phyloP scores from a whole-genome alignment of 805 yeast species.

The Hanseniaspora meyeri region DNA sequence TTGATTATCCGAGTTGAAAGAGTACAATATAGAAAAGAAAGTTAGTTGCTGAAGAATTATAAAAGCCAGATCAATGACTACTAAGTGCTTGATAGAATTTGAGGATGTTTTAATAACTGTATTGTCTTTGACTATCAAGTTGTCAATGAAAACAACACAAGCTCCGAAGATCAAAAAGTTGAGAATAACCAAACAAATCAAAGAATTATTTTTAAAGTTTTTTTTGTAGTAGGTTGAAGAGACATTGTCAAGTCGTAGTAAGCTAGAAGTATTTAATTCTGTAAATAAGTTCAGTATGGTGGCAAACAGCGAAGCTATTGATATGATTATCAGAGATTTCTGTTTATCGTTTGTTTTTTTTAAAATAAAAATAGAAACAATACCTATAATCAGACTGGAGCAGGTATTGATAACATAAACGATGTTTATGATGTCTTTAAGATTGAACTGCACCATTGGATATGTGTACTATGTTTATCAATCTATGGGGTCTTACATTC shows the following conservation, averaged over 20 bases:
- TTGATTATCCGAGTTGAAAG: conserved; percentile 6
- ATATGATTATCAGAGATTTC: not conserved
- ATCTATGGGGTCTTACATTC: not conserved
- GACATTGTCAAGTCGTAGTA: not conserved
- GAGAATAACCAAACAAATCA: not conserved
- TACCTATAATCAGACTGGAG: not conserved
- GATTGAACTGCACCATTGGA: not conserved
- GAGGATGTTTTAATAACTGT: not conserved
- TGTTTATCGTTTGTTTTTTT: not conserved
- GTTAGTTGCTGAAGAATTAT: conserved; percentile 6
- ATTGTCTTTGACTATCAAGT: not conserved
- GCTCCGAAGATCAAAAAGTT: conserved; percentile 2
- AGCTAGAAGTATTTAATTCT: not conserved
- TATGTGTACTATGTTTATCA: not conserved
- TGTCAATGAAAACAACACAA: not conserved
- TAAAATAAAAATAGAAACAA: not conserved
- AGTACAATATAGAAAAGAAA: not conserved
- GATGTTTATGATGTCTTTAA: not conserved
- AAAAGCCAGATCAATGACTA: conserved; percentile 7
- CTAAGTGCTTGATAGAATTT: not conserved
- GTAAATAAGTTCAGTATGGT: not conserved
- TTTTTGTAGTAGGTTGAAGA: not conserved
- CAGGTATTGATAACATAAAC: not conserved
- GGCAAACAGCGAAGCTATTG: not conserved
- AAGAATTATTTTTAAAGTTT: not conserved